Percentiles rank a stretch among this genome's conserved stretches.
Conservation (phyloP, 2,329 filamentous ascomycete species). For the Alternaria postmessia region DNA sequence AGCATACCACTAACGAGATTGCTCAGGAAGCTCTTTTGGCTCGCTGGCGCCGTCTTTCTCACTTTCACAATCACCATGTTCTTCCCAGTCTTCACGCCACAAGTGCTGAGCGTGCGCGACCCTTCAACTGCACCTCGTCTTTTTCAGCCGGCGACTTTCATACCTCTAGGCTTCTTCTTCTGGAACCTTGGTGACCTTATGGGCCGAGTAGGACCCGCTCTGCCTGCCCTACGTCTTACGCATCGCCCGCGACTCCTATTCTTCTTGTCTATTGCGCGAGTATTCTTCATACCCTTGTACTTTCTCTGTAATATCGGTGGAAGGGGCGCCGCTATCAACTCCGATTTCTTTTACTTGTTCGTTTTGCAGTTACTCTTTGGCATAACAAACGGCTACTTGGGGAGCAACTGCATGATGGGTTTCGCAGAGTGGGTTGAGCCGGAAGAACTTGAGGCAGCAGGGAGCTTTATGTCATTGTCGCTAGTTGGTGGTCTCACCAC, state of each 20-base stretch:
- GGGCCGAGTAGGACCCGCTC: slow-evolving; percentile 74
- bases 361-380: slow-evolving; percentile 87
- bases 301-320: slow-evolving; percentile 87
- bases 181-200: slow-evolving; percentile 91
- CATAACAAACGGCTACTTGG: slow-evolving; percentile 84
- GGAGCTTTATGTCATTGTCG: slow-evolving; percentile 91
- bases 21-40: slow-evolving; percentile 79
- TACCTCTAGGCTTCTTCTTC: slow-evolving; percentile 87
- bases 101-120: slow-evolving; percentile 54
- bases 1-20: slow-evolving; percentile 69
- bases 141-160: slow-evolving; percentile 79
- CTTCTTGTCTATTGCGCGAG: slow-evolving; percentile 68
- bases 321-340: slow-evolving; percentile 70
- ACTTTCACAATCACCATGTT: slow-evolving; percentile 91
- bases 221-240: slow-evolving; percentile 64
- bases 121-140: slow-evolving; percentile 61
- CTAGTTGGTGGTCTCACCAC: slow-evolving; percentile 83
- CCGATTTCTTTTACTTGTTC: slow-evolving; percentile 87
- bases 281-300: slow-evolving; percentile 83
- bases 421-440: slow-evolving; percentile 81
- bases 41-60: slow-evolving; percentile 77
- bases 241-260: slow-evolving; percentile 74
- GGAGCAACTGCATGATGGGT: slow-evolving; percentile 90
- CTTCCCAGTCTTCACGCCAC: slow-evolving; percentile 86
- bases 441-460: slow-evolving; percentile 85